A percentile compares a stretch with the other conserved stretches of the same genome.
Conservation (phyloP, 2,329 filamentous ascomycete species). For the Ophiocordyceps camponoti-rufipedis region DNA sequence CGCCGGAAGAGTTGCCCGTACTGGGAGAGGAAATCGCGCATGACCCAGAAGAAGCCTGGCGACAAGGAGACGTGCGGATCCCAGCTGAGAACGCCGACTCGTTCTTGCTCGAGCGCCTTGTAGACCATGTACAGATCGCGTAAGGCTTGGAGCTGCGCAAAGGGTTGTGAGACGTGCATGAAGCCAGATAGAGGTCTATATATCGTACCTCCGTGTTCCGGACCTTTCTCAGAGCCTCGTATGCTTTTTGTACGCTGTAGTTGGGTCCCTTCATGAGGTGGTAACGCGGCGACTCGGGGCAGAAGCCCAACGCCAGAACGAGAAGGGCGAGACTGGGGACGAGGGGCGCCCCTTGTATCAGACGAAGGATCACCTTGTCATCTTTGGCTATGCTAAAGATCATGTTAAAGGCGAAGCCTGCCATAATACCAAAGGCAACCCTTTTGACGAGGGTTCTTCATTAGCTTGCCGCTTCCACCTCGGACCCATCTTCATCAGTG, state of each 20-base stretch:
- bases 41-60: conserved; percentile 10
- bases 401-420: conserved; percentile 18
- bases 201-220: conserved; percentile 15
- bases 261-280: conserved; percentile 19
- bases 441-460: neutral
- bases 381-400: conserved; percentile 12
- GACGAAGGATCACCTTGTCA: conserved; percentile 5
- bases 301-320: conserved; percentile 16
- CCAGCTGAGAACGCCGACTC: conserved; percentile 7
- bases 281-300: conserved; percentile 23
- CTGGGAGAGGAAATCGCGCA: conserved; percentile 11
- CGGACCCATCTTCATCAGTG: neutral
- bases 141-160: conserved; percentile 18
- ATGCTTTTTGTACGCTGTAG: conserved; percentile 18
- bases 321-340: conserved; percentile 18
- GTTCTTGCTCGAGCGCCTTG: conserved; percentile 13
- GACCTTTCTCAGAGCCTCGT: conserved; percentile 14
- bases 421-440: conserved; percentile 18
- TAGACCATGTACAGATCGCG: conserved; percentile 22
- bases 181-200: too few species aligned
- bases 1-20: conserved; percentile 11
- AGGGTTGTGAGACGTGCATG: neutral
- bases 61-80: conserved; percentile 7
- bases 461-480: neutral
- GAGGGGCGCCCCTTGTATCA: conserved; percentile 20